Evolutionary conservation across 129 eudicot genomes (phyloP), one percentile per base, ranked within the genome.

Genomic region (Centaurea solstitialis): DNA sequence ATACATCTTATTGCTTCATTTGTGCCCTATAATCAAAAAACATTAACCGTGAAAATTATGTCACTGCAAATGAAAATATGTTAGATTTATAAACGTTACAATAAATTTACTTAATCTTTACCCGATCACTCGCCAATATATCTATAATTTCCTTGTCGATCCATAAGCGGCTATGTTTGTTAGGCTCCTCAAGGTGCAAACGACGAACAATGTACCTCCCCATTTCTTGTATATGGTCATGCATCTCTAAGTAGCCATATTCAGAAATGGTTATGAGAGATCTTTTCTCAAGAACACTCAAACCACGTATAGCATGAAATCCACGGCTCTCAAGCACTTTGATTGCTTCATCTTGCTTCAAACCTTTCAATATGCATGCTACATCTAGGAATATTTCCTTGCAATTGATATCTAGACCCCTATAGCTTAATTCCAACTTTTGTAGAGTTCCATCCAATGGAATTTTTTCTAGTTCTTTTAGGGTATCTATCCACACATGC

Each of bases 151-250:
- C 81, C 43, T 77, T 10, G 0, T 23, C 4, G 26, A 66, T 66
- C 81, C 81, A 77, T 17, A 77, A 38, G 0, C 41, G 74, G 6
- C 66, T 77, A 9, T 64, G 80, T 7, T 4, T 15, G 15, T 23
- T 0, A 77, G 80, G 80, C 73, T 77, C 80, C 13, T 18, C 11
- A 5, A 40, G 43, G 80, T 65, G 73, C 65, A 24, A 15, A 12
- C 80, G 73, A 1, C 53, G 74, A 70, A 70, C 74, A 37, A 77
- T 77, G 26, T 77, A 13, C 64, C 11, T 12, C 0, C 80, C 80
- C 73, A 77, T 77, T 40, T 77, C 80, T 77, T 77, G 73, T 7
- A 77, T 22, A 13, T 23, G 41, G 71, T 77, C 80, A 77, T 77
- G 80, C 40, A 66, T 64, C 9, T 15, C 62, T 62, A 76, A 39